Evolutionary conservation across 345 rosid genomes (phyloP), one percentile per base, ranked within the genome.

Genomic region (Eucalyptus viminalis): DNA sequence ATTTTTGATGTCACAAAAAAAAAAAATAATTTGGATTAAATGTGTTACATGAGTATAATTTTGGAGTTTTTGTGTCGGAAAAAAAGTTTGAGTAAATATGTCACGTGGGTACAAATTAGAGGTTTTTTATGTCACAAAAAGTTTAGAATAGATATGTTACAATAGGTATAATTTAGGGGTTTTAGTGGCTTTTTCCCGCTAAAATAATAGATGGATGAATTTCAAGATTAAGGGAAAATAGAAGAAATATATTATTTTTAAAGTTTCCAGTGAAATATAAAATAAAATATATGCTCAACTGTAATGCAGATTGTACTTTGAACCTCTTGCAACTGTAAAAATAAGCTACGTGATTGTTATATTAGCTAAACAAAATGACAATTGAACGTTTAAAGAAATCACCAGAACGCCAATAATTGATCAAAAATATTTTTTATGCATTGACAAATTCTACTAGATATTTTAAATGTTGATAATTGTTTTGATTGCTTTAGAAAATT

Each of bases 91-190:
- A 53, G 24, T 53, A 3, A 19, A 51, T 51, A 51, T 51, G 22
- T 51, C 54, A 51, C 4, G 9, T 17, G 0, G 2, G 9, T 51
- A 51, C 4, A 51, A 51, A 51, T 51, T 51, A 0, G 0, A 51
- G 54, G 1, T 51, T 51, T 51, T 51, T 51, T 51, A 51, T 17
- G 54, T 51, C 22, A 17, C 22, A 17, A 17, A 51, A 17, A 17
- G 22, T 51, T 51, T 17, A 51, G 1, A 51, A 51, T 51, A 51
- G 17, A 53, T 53, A 0, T 53, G 10, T 8, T 19, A 53, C 10
- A 0, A 2, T 53, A 53, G 0, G 1, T 53, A 19, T 53, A 53
- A 53, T 19, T 19, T 53, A 1, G 10, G 51, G 51, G 0, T 53
- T 53, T 53, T 53, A 7, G 24, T 53, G 24, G 24, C 56, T 8